Evolutionary conservation across 768 basidiomycete genomes (phyloP).

Genomic region (Mycena albidolilacea): DNA sequence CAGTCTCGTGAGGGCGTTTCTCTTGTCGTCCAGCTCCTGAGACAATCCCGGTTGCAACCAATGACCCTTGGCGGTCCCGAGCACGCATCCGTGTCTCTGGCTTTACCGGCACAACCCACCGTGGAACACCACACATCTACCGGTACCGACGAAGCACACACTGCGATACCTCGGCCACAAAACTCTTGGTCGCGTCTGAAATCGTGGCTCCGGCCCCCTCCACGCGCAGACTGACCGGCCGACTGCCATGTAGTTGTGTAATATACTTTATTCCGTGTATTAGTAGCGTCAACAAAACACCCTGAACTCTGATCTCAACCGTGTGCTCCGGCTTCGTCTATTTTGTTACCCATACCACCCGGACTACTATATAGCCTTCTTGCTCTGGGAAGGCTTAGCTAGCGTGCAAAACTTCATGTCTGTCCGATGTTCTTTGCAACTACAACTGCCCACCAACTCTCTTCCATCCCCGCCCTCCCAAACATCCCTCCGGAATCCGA

Average conservation of each 20-base stretch:
- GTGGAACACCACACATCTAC: slow-evolving; percentile 17
- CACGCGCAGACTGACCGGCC: slow-evolving; percentile 28
- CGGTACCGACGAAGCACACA: slow-evolving; percentile 4
- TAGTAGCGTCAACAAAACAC: slow-evolving; percentile 31
- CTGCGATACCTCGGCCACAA: slow-evolving; percentile 26
- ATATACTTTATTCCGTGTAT: slow-evolving; percentile 37
- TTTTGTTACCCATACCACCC: slow-evolving; percentile 9
- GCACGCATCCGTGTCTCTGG: slow-evolving; percentile 35
- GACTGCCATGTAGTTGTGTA: slow-evolving; percentile 30
- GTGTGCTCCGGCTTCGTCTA: slow-evolving; percentile 33
- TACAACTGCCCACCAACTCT: slow-evolving; percentile 80
- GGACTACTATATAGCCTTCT: slow-evolving; percentile 19
- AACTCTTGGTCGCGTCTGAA: slow-evolving; percentile 39
- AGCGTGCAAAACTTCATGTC: slow-evolving; percentile 32
- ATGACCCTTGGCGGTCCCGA: slow-evolving; percentile 62
- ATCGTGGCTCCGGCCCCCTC: slow-evolving; percentile 34
- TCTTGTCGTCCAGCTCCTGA: slow-evolving; percentile 82
- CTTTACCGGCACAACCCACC: slow-evolving; percentile 29
- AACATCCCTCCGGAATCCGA: slow-evolving; percentile 69
- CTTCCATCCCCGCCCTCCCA: slow-evolving; percentile 78
- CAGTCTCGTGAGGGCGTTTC: slow-evolving; percentile 93
- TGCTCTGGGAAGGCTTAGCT: slow-evolving; percentile 22
- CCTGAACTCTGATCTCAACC: slow-evolving; percentile 24
- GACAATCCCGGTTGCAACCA: slow-evolving; percentile 80
- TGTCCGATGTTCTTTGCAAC: slow-evolving; percentile 88